phyloP scores from a whole-genome alignment of 2,329 filamentous ascomycete genomes.

The Westerdykella sp. region DNA sequence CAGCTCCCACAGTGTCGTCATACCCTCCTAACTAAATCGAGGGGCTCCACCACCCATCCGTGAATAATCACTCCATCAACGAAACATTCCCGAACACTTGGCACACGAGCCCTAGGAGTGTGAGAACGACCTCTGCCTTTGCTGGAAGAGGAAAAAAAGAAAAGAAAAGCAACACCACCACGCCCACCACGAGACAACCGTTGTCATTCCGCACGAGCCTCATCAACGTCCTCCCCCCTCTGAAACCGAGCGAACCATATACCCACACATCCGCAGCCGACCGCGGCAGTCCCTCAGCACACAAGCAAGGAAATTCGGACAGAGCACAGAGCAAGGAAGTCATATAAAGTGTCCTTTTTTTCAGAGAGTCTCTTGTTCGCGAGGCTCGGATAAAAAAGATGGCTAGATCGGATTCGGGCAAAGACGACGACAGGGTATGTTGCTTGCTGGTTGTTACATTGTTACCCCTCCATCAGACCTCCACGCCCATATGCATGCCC shows the following conservation, averaged over 20 bases:
- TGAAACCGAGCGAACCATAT: no score
- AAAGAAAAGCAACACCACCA: no score
- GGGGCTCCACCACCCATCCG: background rate
- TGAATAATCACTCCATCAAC: background rate
- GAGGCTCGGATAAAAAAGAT: conserved; percentile 17
- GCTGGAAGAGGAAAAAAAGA: no score
- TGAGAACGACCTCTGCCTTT: background rate
- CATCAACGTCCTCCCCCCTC: no score
- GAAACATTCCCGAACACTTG: background rate
- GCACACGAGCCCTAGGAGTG: background rate
- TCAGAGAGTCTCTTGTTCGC: background rate
- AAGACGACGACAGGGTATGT: conserved; percentile 33
- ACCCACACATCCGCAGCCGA: no score
- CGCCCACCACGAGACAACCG: no score
- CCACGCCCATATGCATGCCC: background rate
- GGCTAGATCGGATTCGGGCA: conserved; percentile 20
- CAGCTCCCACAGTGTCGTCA: background rate
- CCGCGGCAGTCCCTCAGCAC: no score
- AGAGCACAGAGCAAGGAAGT: no score
- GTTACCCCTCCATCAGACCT: conserved; percentile 24
- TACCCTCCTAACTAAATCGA: background rate
- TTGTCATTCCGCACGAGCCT: no score
- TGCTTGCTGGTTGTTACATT: no score
- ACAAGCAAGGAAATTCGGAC: no score
- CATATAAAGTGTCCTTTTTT: no score